Evolutionary conservation across 306 rosid species (phyloP).

Genomic region (Myrica gale): DNA sequence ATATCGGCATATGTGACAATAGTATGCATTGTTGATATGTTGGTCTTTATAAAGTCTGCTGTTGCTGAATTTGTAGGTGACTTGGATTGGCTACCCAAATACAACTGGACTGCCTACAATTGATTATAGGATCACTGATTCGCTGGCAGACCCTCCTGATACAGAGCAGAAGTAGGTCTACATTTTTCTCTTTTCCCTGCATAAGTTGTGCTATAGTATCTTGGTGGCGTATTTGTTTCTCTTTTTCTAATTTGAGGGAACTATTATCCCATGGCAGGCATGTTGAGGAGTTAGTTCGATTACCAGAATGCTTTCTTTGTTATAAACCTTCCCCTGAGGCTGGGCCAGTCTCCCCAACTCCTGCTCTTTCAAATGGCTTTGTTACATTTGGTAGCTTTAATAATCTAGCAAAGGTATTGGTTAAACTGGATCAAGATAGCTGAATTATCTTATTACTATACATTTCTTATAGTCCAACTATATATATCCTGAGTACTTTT

Average conservation of each 20-base stretch:
- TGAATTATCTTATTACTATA: slow-evolving; percentile 8
- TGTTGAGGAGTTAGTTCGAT: slow-evolving; percentile 85
- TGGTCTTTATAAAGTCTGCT: slow-evolving; percentile 2
- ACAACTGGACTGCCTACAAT: slow-evolving; percentile 96
- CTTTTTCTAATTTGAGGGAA: slow-evolving; percentile 11
- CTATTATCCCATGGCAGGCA: slow-evolving; percentile 52
- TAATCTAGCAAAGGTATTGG: slow-evolving; percentile 92
- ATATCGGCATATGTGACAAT: background rate
- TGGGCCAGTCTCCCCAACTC: slow-evolving; percentile 80
- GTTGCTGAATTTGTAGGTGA: slow-evolving; percentile 59
- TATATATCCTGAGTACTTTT: slow-evolving; percentile 10
- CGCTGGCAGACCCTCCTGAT: slow-evolving; percentile 83
- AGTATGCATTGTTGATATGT: background rate
- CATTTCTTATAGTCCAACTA: background rate
- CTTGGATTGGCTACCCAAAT: slow-evolving; percentile 99
- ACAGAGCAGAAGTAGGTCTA: slow-evolving; percentile 81
- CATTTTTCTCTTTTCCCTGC: slow-evolving; percentile 29
- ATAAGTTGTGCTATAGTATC: slow-evolving; percentile 27
- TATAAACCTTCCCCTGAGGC: slow-evolving; percentile 97
- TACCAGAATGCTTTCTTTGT: slow-evolving; percentile 90
- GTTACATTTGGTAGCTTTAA: slow-evolving; percentile 96
- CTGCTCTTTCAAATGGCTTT: slow-evolving; percentile 94
- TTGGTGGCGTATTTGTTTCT: slow-evolving; percentile 6
- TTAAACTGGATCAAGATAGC: slow-evolving; percentile 14
- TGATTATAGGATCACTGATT: slow-evolving; percentile 93